phyloP scores from a whole-genome alignment of 768 basidiomycete genomes.

The Harrya chromipes region DNA sequence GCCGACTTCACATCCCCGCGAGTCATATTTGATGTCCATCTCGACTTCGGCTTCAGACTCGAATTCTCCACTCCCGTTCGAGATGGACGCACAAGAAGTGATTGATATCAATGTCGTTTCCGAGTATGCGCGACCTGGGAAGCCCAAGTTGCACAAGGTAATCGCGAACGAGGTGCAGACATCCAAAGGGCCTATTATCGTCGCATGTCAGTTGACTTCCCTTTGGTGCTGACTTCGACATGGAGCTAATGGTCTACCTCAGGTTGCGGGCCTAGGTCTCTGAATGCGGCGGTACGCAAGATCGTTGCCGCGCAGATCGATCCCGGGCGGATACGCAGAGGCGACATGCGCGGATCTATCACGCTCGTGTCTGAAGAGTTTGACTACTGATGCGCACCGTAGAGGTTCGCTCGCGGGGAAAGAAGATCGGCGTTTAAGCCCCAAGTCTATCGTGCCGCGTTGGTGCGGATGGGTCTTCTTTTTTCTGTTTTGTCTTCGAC shows the following conservation, averaged over 20 bases:
- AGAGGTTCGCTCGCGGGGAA: too few species aligned
- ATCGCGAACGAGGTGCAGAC: conserved; percentile 60
- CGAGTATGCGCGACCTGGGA: conserved; percentile 63
- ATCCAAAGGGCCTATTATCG: conserved; percentile 54
- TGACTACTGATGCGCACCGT: conserved; percentile 41
- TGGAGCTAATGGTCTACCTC: conserved; percentile 1
- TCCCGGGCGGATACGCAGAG: conserved; percentile 47
- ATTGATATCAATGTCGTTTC: conserved; percentile 55
- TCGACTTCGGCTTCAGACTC: background rate
- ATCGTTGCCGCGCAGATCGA: conserved; percentile 59
- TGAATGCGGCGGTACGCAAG: conserved; percentile 69
- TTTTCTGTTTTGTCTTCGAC: background rate
- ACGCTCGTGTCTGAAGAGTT: conserved; percentile 67
- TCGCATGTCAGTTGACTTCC: conserved; percentile 56
- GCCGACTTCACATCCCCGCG: background rate
- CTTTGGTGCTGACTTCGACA: too few species aligned
- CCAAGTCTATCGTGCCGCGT: too few species aligned
- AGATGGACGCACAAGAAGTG: conserved; percentile 57
- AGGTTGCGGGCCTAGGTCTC: conserved; percentile 73
- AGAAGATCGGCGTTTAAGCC: too few species aligned
- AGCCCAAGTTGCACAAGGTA: conserved; percentile 61
- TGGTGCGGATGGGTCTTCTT: background rate
- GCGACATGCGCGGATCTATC: conserved; percentile 58
- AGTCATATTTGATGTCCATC: background rate
- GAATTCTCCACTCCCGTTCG: conserved; percentile 30